Evolutionary conservation across 2,329 filamentous ascomycete species (phyloP), one percentile per base, ranked within the genome.

Genomic region (Penicillium sp.): DNA sequence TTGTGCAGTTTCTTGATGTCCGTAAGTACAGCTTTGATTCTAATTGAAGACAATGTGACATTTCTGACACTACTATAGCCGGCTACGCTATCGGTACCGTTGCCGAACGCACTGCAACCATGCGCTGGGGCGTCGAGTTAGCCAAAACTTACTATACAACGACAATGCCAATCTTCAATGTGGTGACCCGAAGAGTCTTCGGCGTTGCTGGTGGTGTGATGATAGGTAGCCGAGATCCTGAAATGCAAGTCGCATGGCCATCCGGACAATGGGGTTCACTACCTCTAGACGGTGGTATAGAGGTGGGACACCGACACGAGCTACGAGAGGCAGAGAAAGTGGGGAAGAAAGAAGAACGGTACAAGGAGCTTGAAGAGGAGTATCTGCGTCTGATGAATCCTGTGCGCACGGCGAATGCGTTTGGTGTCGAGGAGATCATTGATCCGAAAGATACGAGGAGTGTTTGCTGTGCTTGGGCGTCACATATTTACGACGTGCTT

Each of bases 171-270:
- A 76, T 87, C 3, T 86, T 86, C 70, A 82, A 74, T 50, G 81
- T 87, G n/a, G 76, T 87, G 4, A 81, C 82, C 1, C 74, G 84
- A 6, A 79, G 82, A 44, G 81, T 79, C 1, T 86, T 83, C 59
- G 85, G 84, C 4, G 84, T 87, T 1, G 85, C 84, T 1, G 84
- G 84, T 0, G 84, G 82, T 0, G 72, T 86, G 15, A 87, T 87
- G 83, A 70, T 85, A 0, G 83, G 84, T 42, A 82, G 78, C 47
- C 77, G 85, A 15, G 81, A 86, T 50, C 84, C 84, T 0, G 73
- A 80, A 28, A 80, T 81, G 74, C 77, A 83, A 42, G 77, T 86
- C 12, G 82, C 82, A 6, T 87, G 85, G 84, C 85, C 84, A 0
- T 81, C 77, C 33, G 83, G 84, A 0, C 76, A 83, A 58, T 86